Base-by-base conservation (phyloP, 2,329 filamentous ascomycete species). In the Diaporthe citrichinensis region DNA sequence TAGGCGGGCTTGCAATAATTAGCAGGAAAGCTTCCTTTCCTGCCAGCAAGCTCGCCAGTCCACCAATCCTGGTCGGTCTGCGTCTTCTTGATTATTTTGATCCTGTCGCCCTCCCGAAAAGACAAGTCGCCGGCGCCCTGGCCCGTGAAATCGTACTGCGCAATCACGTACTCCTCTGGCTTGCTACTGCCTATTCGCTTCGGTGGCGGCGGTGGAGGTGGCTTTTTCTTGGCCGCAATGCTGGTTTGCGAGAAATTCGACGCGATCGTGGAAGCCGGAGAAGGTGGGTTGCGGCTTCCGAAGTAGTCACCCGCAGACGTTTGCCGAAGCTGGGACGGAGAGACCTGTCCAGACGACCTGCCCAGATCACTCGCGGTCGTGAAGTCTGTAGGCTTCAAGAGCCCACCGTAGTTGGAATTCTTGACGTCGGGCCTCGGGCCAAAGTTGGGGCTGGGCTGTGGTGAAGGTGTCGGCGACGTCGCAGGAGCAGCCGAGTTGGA, bases 61-160 rank as follows among this genome's bases (percentile, higher is more conserved):
- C 95, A 97, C 94, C 95, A 97, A 81, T 97, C 95, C 84, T 97
- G 93, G 31, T 91, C 93, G 77, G 92, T 95, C 9, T 91, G 90
- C 3, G 95, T 97, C 86, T 93, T 95, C 85, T 94, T 94, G 44
- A 95, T 81, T 4, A 97, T 92, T 61, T 88, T 90, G 79, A 97
- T 97, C 68, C 90, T 88, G 80, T 97, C 95, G 2, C 94, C 95
- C 82, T 96, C 93, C 41, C 87, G 87, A 81, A 97, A 97, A 3
- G 88, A 88, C 71, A 97, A 82, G 82, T 97, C 95, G 0, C 93
- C 94, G 2, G 86, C 83, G 9, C 89, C 90, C 80, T 95, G 92
- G 0, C 93, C 94, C 2, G 88, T 87, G 81, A 95, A 97, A 78
- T 93, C 89, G 83, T 95, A 97, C 80, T 94, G 86, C 10, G 95